Base-by-base conservation (phyloP, 2,329 filamentous ascomycete species). In the Aspergillus hiratsukae region DNA sequence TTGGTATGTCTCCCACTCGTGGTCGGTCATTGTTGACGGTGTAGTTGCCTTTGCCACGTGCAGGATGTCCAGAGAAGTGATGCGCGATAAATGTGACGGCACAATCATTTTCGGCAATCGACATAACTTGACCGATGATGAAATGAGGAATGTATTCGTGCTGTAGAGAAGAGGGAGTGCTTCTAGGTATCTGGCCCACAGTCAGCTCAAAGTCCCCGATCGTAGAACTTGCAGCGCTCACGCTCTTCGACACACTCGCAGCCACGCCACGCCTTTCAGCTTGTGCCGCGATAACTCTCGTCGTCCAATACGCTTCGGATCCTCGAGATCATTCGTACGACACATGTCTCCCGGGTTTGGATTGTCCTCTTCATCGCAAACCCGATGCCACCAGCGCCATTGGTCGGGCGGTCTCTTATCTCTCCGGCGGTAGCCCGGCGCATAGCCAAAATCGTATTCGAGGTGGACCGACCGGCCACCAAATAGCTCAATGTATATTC, bases 341-440 rank as follows among this genome's bases (percentile, higher is more conserved):
- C 52, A 53, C 31, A 53, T 19, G 37, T 53, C 52, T 23, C 52
- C 52, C 8, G 52, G 52, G 5, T 53, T 48, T 10, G 52, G 25
- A 3, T 46, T 25, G 10, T 53, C 45, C 43, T 41, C 52, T 25
- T 48, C 52, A n/a, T 48, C 52, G 27, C 52, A 53, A 10, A 53
- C 52, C 14, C 52, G 52, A 49, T 53, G 52, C 52, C 52, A 53
- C 52, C 52, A 53, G 27, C 52, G 52, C 52, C 52, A 53, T 49
- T 53, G 45, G 48, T 53, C 52, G 11, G 52, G 52, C n/a, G 52
- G 52, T 25, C 31, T 29, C 45, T 53, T 53, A n/a, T 53, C 52
- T 25, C 52, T 14, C 3, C 17, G 41, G 11, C 52, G 52, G 27
- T 45, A 53, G 7, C 52, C 52, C 21, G 52, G 52, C 45, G 45